These are phyloP conservation scores for Mycena rosella DNA, from an alignment of 768 basidiomycete genomes.

Conservation along the genomic window DNA sequence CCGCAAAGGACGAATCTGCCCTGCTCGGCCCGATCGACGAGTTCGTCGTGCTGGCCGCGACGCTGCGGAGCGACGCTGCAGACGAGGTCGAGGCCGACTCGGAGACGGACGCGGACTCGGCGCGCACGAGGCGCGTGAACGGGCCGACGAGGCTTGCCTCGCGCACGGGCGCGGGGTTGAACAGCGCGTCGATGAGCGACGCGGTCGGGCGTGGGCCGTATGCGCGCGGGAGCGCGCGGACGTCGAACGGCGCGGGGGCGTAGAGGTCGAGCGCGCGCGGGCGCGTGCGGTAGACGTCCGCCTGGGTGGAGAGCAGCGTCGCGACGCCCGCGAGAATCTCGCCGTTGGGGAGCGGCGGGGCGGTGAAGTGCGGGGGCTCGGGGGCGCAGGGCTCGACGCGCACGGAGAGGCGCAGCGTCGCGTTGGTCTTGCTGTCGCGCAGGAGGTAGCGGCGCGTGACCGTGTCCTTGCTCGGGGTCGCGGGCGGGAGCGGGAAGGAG, in stretches of 20 bases:
- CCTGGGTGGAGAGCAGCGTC: slow-evolving; percentile 57
- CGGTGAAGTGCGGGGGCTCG: slow-evolving; percentile 54
- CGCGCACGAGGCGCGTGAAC: slow-evolving; percentile 53
- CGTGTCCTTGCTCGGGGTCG: slow-evolving; percentile 50
- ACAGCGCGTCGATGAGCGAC: slow-evolving; percentile 81
- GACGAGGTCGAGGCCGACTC: not conserved
- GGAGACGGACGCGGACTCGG: not conserved
- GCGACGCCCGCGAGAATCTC: slow-evolving; percentile 80
- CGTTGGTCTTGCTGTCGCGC: slow-evolving; percentile 82
- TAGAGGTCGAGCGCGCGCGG: slow-evolving; percentile 66
- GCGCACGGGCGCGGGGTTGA: slow-evolving; percentile 74
- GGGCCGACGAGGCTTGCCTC: slow-evolving; percentile 54
- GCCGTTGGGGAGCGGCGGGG: slow-evolving; percentile 78
- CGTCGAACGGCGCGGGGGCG: slow-evolving; percentile 48
- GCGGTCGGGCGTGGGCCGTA: slow-evolving; percentile 77
- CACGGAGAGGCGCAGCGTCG: slow-evolving; percentile 77
- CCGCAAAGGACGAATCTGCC: not conserved
- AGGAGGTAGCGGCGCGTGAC: slow-evolving; percentile 77
- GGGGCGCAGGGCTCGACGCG: slow-evolving; percentile 54
- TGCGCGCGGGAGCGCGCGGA: slow-evolving; percentile 61
- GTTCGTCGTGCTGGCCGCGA: not conserved
- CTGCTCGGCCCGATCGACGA: not conserved
- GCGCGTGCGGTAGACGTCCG: slow-evolving; percentile 65
- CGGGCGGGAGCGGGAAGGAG: not conserved
- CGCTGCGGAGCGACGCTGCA: slow-evolving; percentile 5